phyloP scores from a whole-genome alignment of 192 early-diverging fungal genomes.

The Coemansia aciculifera region DNA sequence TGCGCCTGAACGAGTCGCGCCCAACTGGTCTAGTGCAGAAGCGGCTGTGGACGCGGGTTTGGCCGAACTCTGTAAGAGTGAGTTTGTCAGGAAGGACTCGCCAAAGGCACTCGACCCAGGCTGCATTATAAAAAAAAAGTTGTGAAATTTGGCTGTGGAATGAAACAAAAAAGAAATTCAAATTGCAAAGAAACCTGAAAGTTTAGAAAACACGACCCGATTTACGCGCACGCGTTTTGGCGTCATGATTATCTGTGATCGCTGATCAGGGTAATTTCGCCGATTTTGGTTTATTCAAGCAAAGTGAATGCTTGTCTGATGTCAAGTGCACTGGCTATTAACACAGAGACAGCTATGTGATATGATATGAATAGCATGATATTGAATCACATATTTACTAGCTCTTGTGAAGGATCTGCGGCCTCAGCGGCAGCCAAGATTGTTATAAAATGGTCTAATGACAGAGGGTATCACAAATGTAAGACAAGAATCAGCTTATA shows the following conservation, averaged over 20 bases:
- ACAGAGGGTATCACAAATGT: too few relatives aligned
- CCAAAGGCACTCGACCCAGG: background rate
- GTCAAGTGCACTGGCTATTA: too few relatives aligned
- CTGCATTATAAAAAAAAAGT: background rate
- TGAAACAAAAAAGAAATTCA: background rate
- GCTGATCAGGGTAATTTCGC: background rate
- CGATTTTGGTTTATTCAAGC: too few relatives aligned
- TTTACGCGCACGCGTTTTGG: conserved; percentile 1
- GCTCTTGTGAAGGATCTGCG: too few relatives aligned
- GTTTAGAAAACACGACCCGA: background rate
- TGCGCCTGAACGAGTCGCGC: background rate
- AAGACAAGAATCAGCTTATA: too few relatives aligned
- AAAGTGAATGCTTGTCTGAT: too few relatives aligned
- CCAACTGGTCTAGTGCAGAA: background rate
- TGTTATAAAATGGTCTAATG: too few relatives aligned
- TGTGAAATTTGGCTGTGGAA: background rate
- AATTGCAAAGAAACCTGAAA: background rate
- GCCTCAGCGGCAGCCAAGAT: too few relatives aligned
- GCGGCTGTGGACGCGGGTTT: background rate
- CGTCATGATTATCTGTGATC: background rate
- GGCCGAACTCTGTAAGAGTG: background rate
- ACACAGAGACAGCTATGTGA: too few relatives aligned
- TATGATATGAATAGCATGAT: too few relatives aligned
- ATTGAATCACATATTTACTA: too few relatives aligned
- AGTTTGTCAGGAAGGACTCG: background rate